Percentiles rank a stretch among this genome's conserved stretches.
phyloP scores from a whole-genome alignment of 2,329 filamentous ascomycete species.

The Ophiostoma sp. region DNA sequence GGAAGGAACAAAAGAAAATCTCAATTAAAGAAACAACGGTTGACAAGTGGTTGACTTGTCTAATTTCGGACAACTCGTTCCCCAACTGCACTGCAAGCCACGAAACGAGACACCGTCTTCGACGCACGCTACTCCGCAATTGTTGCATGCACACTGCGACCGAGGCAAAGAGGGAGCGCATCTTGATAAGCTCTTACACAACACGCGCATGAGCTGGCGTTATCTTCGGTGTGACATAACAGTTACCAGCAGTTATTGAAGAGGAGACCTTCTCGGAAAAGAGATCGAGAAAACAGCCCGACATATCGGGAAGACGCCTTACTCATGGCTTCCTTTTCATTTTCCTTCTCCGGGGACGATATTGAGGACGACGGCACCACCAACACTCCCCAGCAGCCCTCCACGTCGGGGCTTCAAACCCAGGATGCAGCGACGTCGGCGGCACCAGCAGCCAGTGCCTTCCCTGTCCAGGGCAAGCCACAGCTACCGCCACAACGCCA shows the following conservation, averaged over 20 bases:
- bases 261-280: not conserved
- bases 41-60: not conserved
- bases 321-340: constrained; percentile 41
- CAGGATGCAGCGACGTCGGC: constrained; percentile 14
- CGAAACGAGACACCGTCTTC: not conserved
- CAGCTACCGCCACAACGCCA: constrained; percentile 58
- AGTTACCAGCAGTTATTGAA: not conserved
- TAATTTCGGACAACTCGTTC: not conserved
- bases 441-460: constrained; percentile 47
- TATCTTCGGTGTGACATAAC: not conserved
- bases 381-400: constrained; percentile 15
- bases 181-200: constrained; percentile 21
- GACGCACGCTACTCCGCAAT: too few species aligned
- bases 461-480: constrained; percentile 62
- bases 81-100: constrained; percentile 5
- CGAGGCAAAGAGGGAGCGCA: not conserved
- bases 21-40: not conserved
- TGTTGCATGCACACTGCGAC: not conserved
- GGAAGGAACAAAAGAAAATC: not conserved
- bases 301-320: not conserved
- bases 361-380: constrained; percentile 49
- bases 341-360: constrained; percentile 65
- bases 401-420: constrained; percentile 19
- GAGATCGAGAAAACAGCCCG: not conserved
- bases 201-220: not conserved